These are phyloP conservation scores for Achlya hypogyna DNA, from an alignment of 352 stramenopile genomes.

Conservation along the genomic window DNA sequence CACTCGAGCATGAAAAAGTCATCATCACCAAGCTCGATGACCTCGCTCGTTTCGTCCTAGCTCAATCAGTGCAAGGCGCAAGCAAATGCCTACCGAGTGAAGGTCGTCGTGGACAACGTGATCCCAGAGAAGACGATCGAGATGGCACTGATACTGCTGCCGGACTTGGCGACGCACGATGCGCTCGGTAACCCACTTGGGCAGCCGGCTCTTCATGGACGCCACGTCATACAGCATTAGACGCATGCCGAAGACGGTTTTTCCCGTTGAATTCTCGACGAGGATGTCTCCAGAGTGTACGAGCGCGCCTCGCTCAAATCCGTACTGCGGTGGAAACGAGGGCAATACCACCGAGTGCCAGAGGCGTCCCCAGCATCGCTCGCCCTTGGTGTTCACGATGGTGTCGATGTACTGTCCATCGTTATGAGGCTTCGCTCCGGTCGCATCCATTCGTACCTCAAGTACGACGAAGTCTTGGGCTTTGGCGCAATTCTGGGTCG, in stretches of 20 bases:
- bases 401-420: background rate
- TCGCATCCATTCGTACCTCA: background rate
- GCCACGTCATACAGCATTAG: background rate
- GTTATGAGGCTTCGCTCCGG: background rate
- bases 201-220: background rate
- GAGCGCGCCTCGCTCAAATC: background rate
- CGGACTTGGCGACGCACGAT: background rate
- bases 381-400: background rate
- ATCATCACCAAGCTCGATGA: background rate
- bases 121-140: background rate
- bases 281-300: background rate
- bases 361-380: background rate
- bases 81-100: background rate
- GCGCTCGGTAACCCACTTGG: background rate
- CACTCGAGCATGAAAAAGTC: background rate
- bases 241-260: background rate
- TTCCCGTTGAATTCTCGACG: background rate
- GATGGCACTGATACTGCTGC: background rate
- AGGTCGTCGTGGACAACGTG: background rate
- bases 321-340: background rate
- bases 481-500: background rate
- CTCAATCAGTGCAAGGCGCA: background rate
- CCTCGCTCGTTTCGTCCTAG: background rate
- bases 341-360: background rate
- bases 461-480: background rate